A percentile compares a stretch with the other conserved stretches of the same genome.
Conservation (phyloP, 179 eudicot species). For the Drosera spatulata region DNA sequence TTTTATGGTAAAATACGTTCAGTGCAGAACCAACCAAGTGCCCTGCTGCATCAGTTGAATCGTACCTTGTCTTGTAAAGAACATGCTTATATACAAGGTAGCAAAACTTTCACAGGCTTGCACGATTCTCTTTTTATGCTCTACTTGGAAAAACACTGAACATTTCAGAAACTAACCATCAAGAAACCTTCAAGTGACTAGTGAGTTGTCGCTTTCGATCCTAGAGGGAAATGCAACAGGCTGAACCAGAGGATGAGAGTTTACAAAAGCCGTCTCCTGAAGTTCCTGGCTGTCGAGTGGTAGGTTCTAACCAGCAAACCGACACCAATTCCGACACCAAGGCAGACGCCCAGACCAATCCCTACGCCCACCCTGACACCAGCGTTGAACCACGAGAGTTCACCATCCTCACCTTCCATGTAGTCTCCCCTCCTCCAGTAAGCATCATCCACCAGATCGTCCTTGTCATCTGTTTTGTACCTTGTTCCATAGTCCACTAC, state of each 20-base stretch:
- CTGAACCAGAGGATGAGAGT: neutral
- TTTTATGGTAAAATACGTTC: no score
- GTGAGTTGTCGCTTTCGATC: no score
- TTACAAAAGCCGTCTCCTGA: constrained; percentile 56
- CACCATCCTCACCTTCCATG: constrained; percentile 86
- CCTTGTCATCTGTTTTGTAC: constrained; percentile 46
- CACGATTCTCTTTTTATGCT: no score
- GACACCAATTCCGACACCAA: constrained; percentile 87
- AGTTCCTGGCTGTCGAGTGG: constrained; percentile 67
- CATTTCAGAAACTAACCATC: no score
- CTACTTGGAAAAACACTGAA: no score
- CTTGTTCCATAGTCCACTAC: constrained; percentile 28
- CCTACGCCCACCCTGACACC: constrained; percentile 98
- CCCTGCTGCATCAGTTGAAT: no score
- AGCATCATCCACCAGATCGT: constrained; percentile 23
- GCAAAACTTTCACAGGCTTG: no score
- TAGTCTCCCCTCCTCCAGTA: constrained; percentile 54
- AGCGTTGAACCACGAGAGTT: constrained; percentile 90
- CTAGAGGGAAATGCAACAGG: neutral
- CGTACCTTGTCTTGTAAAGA: no score
- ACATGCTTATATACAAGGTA: no score
- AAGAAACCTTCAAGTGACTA: no score
- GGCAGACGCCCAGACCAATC: constrained; percentile 87
- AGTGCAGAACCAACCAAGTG: no score
- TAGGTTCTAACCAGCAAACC: constrained; percentile 77